These are phyloP conservation scores for Lachnellula arida DNA, from an alignment of 2,329 filamentous ascomycete genomes.

Conservation along the genomic window DNA sequence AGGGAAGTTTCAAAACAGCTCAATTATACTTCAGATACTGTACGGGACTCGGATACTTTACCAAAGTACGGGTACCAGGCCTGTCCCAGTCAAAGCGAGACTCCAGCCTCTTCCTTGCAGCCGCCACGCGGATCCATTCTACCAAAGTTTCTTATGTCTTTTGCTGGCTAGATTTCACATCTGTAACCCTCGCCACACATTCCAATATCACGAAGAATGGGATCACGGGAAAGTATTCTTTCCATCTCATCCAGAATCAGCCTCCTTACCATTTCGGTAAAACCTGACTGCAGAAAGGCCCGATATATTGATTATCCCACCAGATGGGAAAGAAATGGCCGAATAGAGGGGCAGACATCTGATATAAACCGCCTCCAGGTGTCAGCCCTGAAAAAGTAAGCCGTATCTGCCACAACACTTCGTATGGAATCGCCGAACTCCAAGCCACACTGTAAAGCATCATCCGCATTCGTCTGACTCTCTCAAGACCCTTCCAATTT, in stretches of 20 bases:
- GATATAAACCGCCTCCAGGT: neutral
- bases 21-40: neutral
- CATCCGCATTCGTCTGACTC: neutral
- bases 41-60: neutral
- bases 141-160: slow-evolving; percentile 8
- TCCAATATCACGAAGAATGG: neutral
- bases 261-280: no score
- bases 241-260: no score
- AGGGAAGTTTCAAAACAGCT: neutral
- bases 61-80: neutral
- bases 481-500: neutral
- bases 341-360: neutral
- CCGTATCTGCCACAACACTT: neutral
- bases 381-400: neutral
- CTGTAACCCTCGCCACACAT: slow-evolving; percentile 3
- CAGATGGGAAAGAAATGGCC: neutral
- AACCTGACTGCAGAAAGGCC: no score
- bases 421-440: slow-evolving; percentile 4
- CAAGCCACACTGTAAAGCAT: slow-evolving; percentile 7
- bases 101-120: neutral
- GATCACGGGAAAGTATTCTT: no score
- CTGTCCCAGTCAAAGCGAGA: neutral
- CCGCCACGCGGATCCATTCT: slow-evolving; percentile 5
- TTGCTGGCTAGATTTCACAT: neutral
- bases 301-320: no score